Evolutionary conservation across 1,139 yeast genomes (phyloP).

Genomic region (Scheffersomyces cryptocercus): DNA sequence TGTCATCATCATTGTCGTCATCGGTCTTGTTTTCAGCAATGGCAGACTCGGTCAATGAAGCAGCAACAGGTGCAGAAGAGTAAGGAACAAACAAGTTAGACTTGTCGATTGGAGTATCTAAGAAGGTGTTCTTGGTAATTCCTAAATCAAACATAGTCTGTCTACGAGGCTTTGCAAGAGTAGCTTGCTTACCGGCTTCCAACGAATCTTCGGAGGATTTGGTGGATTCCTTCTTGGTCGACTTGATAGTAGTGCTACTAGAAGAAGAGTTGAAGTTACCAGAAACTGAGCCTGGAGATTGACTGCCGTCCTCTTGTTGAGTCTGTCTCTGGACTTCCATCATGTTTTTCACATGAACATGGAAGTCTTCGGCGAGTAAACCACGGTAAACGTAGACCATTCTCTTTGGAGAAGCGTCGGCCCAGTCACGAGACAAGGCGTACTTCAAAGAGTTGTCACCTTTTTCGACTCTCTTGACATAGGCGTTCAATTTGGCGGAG

Average conservation of each 20-base stretch:
- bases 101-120: conserved; percentile 51
- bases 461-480: conserved; percentile 78
- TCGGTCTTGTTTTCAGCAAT: conserved; percentile 4
- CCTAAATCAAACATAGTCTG: conserved; percentile 53
- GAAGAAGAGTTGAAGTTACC: conserved; percentile 6
- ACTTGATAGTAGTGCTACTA: conserved; percentile 2
- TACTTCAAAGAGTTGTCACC: conserved; percentile 72
- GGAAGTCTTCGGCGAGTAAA: conserved; percentile 67
- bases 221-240: not conserved
- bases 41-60: conserved; percentile 43
- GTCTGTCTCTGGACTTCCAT: conserved; percentile 37
- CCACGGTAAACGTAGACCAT: conserved; percentile 88
- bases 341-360: conserved; percentile 63
- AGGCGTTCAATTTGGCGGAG: conserved; percentile 79
- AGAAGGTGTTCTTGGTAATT: conserved; percentile 45
- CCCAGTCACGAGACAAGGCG: conserved; percentile 84
- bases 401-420: conserved; percentile 82
- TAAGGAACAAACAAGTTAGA: conserved; percentile 67
- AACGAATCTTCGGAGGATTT: conserved; percentile 18
- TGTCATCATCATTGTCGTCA: conserved; percentile 8
- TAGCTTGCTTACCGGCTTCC: conserved; percentile 28
- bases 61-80: conserved; percentile 75
- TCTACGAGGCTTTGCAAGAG: conserved; percentile 39
- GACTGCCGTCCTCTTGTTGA: conserved; percentile 14
- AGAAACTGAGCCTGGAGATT: conserved; percentile 12